Evolutionary conservation across 2,329 filamentous ascomycete species (phyloP), one percentile per base, ranked within the genome.

Genomic region (Cordyceps cicadae): DNA sequence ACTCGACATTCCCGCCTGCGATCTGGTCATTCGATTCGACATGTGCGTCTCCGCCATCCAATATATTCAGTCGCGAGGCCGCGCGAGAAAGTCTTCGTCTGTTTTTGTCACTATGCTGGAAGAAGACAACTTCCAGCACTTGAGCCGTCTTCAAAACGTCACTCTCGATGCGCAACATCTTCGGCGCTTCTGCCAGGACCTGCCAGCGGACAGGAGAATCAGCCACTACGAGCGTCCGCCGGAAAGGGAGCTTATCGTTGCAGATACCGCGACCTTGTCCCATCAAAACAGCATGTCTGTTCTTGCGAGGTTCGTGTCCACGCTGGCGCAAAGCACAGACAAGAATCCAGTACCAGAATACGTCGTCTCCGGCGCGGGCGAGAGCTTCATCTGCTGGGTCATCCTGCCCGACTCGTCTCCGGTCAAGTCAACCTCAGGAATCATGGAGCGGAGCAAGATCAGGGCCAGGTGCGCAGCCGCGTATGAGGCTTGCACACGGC

Each of bases 31-130:
- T 62, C 76, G 92, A 2, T 99, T 97, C 68, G 91, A 97, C 69
- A 81, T 96, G 2, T 96, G 92, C 73, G 80, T 82, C 12, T 97
- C 93, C 0, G 86, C 96, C 72, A 97, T 97, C 57, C 90, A 96
- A 69, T 97, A 97, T 70, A 87, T 97, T 21, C 94, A 99, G 71
- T 97, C 92, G 15, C 84, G 91, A 64, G 94, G 94, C 0, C 84
- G 94, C 59, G 94, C 94, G 14, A 83, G 94, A 45, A 88, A 91
- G 67, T 72, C 76, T 0, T 81, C 87, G 59, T 97, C 94, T 0
- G 86, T 83, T 64, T 97, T 93, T 71, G 82, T 92, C 39, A 90
- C 89, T 67, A 92, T 99, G 89, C 71, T 90, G 2, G 92, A 97
- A 69, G 69, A 73, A 1, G 82, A 81, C 8, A 96, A 96, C 66